Percentiles rank a stretch among this genome's conserved stretches.
These are phyloP conservation scores for Lyophyllum atratum DNA, from an alignment of 768 basidiomycete species.

Conservation along the genomic window DNA sequence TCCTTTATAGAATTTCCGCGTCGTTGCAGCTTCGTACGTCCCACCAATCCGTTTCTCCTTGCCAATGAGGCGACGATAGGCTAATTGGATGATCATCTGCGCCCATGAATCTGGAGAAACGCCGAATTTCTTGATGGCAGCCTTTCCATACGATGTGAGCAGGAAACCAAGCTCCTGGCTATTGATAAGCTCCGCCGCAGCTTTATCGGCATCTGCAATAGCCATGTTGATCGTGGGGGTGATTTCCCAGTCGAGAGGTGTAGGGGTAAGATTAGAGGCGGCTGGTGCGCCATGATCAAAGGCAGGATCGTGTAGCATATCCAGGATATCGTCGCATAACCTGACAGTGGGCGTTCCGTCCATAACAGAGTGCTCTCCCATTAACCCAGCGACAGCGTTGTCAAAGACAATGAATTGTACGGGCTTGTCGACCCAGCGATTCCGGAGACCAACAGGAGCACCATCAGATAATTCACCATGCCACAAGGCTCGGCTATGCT, in stretches of 20 bases:
- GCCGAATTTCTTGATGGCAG: conserved; percentile 80
- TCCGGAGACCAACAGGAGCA: conserved; percentile 58
- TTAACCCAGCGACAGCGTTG: conserved; percentile 78
- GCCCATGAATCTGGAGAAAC: conserved; percentile 96
- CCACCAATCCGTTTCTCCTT: conserved; percentile 61
- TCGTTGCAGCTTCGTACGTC: conserved; percentile 94
- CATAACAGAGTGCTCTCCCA: conserved; percentile 94
- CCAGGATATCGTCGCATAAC: conserved; percentile 69
- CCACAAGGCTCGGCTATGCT: conserved; percentile 76
- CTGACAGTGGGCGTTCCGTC: conserved; percentile 84
- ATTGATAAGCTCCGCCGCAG: conserved; percentile 57
- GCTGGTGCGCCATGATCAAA: conserved; percentile 61
- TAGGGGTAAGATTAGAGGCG: conserved; percentile 33
- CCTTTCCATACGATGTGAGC: conserved; percentile 81
- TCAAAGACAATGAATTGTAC: conserved; percentile 84
- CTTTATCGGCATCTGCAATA: conserved; percentile 57
- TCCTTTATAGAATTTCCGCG: conserved; percentile 86
- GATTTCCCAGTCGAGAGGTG: conserved; percentile 66
- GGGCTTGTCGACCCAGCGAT: conserved; percentile 91
- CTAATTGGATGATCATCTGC: conserved; percentile 90
- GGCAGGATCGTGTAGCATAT: conserved; percentile 53
- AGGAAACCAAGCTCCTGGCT: conserved; percentile 65
- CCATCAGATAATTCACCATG: conserved; percentile 66
- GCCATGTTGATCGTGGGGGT: conserved; percentile 47
- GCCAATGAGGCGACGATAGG: conserved; percentile 72